Evolutionary conservation across 1,284 basidiomycete species (phyloP), one percentile per base, ranked within the genome.

Genomic region (Anthracocystis panici-leucophaei): DNA sequence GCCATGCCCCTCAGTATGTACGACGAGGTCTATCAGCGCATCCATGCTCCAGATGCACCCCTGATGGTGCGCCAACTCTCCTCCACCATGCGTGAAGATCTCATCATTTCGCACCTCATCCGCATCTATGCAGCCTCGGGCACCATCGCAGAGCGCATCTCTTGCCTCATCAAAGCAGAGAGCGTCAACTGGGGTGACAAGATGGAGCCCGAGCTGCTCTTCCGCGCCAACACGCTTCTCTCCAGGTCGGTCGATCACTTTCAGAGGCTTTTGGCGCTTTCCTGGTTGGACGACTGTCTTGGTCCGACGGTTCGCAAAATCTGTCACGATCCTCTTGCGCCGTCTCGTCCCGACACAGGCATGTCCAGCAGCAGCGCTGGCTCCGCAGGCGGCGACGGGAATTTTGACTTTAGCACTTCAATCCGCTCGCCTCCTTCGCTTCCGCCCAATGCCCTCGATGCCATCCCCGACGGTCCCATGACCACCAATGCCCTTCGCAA

Each of bases 181-280:
- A 79, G 75, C 42, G 48, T 29, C 20, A 61, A 48, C 16, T 69
- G 73, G 65, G 66, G 68, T 29, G 69, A 75, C 18, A 61, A 59
- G 68, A 55, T 69, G 48, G 71, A 80, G 38, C 72, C 67, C 10
- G 73, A 79, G 63, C 58, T 82, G 31, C 75, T 82, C 41, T 82
- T 82, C 71, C 67, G 80, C 51, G 77, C 77, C 55, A 81, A 82
- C 61, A 78, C 80, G 23, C 65, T 78, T 9, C 59, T 82, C 10
- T 78, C 75, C n/a, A 68, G 80, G 14, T 77, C 77, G 9, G 58
- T 82, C 20, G 80, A 82, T 25, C 72, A 77, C 41, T 79, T 74
- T 35, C 80, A 82, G 57, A 57, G 79, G 16, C 55, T 75, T 16
- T 75, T 71, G 25, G 77, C 78, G 20, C 50, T 58, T 1, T 62